Evolutionary conservation across 371 early-diverging fungal genomes (phyloP).

Genomic region (Syncephalastrum sp.): DNA sequence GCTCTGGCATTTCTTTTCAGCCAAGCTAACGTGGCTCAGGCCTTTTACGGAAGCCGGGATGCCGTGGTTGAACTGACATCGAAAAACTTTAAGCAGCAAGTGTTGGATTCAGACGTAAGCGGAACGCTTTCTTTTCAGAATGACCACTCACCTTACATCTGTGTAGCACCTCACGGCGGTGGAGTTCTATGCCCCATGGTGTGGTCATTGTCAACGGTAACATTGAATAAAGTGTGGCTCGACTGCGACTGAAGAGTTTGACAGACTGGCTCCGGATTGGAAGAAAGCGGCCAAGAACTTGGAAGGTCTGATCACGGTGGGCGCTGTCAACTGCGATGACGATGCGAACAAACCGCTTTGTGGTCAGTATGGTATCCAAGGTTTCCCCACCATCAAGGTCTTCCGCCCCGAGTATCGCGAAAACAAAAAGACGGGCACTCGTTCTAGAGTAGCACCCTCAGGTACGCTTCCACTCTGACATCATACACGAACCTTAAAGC

Average conservation of each 20-base stretch:
- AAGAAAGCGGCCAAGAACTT: slow-evolving; percentile 83
- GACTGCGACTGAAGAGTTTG: not conserved
- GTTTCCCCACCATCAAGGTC: slow-evolving; percentile 94
- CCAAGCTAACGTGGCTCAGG: slow-evolving; percentile 9
- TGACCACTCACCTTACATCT: not conserved
- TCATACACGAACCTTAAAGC: not conserved
- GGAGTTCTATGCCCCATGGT: slow-evolving; percentile 94
- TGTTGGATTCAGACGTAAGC: slow-evolving; percentile 67
- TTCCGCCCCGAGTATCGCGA: slow-evolving; percentile 56
- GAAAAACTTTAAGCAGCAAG: slow-evolving; percentile 67
- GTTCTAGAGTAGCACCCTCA: slow-evolving; percentile 44
- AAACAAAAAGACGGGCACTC: slow-evolving; percentile 51
- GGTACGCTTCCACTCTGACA: slow-evolving; percentile 22
- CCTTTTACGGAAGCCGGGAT: slow-evolving; percentile 55
- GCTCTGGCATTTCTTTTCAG: no score
- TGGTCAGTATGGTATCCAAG: slow-evolving; percentile 75
- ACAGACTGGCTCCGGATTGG: slow-evolving; percentile 79
- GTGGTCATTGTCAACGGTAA: slow-evolving; percentile 88
- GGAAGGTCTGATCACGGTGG: slow-evolving; percentile 79
- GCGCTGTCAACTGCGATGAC: slow-evolving; percentile 89
- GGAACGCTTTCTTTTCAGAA: not conserved
- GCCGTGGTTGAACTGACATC: slow-evolving; percentile 58
- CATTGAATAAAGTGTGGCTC: not conserved
- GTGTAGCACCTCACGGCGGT: slow-evolving; percentile 74
- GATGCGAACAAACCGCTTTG: slow-evolving; percentile 75